These are phyloP conservation scores for Plasmodium gaboni DNA, from an alignment of 169 alveolate species.

Conservation along the genomic window DNA sequence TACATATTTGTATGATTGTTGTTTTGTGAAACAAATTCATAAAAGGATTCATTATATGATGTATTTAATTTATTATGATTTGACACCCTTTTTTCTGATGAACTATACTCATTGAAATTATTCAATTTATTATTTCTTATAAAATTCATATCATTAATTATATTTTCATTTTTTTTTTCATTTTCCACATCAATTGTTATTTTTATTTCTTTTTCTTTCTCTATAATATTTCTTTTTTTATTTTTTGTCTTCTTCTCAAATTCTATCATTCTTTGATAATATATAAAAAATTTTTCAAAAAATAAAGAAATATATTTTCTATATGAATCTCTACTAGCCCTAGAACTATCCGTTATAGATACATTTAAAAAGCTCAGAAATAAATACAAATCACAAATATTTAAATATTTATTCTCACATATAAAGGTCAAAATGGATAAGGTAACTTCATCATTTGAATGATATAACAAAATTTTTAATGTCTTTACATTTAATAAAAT, in stretches of 20 bases:
- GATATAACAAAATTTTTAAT: conserved; percentile 41
- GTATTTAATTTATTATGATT: too few species aligned
- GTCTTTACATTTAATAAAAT: conserved; percentile 51
- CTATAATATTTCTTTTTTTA: too few species aligned
- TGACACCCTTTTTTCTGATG: too few species aligned
- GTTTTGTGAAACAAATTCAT: too few species aligned
- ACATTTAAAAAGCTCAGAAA: conserved; percentile 53
- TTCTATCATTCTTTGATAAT: conserved; percentile 70
- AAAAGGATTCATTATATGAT: too few species aligned
- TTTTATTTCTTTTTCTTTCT: not conserved
- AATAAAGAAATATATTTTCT: conserved; percentile 59
- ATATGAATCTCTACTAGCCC: conserved; percentile 68
- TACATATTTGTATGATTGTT: too few species aligned
- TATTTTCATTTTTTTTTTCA: not conserved
- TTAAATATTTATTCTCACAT: conserved; percentile 75
- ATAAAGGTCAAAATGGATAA: conserved; percentile 61
- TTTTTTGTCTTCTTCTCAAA: conserved; percentile 14
- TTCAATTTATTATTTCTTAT: too few species aligned
- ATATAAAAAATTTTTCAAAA: conserved; percentile 67
- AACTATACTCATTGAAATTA: too few species aligned
- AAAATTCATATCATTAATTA: not conserved
- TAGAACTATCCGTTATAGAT: conserved; percentile 55
- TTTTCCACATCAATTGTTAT: not conserved
- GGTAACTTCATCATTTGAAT: conserved; percentile 62
- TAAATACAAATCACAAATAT: conserved; percentile 57